Conservation (phyloP, 2,329 filamentous ascomycete species). For the Verticillium albo-atrum region DNA sequence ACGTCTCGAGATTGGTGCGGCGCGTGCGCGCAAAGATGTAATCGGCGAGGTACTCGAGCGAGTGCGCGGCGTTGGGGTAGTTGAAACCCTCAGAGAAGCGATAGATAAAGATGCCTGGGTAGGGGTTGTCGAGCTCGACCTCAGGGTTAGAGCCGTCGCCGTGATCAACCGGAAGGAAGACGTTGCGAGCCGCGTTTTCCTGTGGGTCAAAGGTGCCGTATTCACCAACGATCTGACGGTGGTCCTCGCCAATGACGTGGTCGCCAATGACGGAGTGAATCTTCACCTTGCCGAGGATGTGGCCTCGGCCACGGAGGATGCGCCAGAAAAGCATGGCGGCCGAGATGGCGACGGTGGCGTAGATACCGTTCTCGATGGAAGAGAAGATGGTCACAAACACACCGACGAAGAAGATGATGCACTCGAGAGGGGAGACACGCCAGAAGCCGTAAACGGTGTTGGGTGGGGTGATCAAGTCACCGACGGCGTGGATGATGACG, state of each 20-base stretch:
- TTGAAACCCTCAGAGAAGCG: conserved; percentile 93
- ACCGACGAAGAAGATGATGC: conserved; percentile 88
- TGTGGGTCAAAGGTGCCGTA: conserved; percentile 53
- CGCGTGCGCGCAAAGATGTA: conserved; percentile 69
- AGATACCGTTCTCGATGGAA: conserved; percentile 88
- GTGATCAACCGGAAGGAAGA: conserved; percentile 85
- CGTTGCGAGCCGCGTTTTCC: conserved; percentile 56
- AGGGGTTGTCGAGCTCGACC: conserved; percentile 72
- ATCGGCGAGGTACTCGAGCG: conserved; percentile 71
- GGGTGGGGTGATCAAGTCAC: conserved; percentile 85
- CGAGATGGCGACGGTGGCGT: conserved; percentile 76
- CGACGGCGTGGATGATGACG: conserved; percentile 94
- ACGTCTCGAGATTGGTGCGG: conserved; percentile 68
- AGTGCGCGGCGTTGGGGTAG: conserved; percentile 89
- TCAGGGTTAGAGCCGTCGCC: conserved; percentile 87
- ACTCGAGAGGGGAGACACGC: conserved; percentile 85
- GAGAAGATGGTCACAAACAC: conserved; percentile 87
- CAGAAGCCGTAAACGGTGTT: conserved; percentile 95
- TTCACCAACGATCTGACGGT: conserved; percentile 38
- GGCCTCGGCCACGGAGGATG: conserved; percentile 74
- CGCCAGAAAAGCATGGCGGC: conserved; percentile 77
- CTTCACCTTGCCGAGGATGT: conserved; percentile 77
- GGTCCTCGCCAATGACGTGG: conserved; percentile 61
- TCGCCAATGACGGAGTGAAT: conserved; percentile 82
- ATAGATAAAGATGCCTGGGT: conserved; percentile 94